Conservation (phyloP, 164 flowering plant genomes). For the Saururus chinensis region DNA sequence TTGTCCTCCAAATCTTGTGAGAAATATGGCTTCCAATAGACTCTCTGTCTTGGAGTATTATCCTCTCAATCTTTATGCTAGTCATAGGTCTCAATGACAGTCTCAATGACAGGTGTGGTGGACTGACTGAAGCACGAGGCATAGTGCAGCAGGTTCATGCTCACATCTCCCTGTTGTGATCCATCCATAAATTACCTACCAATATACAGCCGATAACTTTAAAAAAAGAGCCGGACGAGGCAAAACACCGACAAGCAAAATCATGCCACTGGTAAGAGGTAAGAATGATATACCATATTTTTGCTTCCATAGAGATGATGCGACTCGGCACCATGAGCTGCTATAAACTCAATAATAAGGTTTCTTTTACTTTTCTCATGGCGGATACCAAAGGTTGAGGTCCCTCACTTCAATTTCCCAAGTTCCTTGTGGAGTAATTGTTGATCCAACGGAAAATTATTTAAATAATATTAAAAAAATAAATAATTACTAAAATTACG, state of each 20-base stretch:
- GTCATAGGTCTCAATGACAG: slow-evolving; percentile 11
- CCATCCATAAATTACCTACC: slow-evolving; percentile 33
- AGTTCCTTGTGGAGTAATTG: slow-evolving; percentile 59
- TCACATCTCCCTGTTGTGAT: slow-evolving; percentile 12
- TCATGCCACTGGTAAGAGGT: background rate
- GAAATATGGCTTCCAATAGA: slow-evolving; percentile 6
- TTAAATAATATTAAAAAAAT: too few relatives aligned
- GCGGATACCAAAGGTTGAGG: slow-evolving; percentile 46
- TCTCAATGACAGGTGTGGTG: too few relatives aligned
- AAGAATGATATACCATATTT: slow-evolving; percentile 13
- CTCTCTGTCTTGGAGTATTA: slow-evolving; percentile 9
- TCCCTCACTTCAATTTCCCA: slow-evolving; percentile 41
- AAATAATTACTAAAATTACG: too few relatives aligned
- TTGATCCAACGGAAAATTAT: too few relatives aligned
- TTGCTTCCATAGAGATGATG: too few relatives aligned
- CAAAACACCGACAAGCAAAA: background rate
- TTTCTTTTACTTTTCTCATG: slow-evolving; percentile 70
- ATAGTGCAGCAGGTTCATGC: slow-evolving; percentile 10
- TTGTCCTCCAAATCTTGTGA: too few relatives aligned
- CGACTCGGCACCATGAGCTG: slow-evolving; percentile 49
- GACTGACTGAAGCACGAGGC: slow-evolving; percentile 5
- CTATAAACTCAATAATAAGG: slow-evolving; percentile 55
- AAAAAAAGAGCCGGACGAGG: background rate
- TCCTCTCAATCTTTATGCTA: slow-evolving; percentile 32
- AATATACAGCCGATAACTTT: too few relatives aligned